These are phyloP conservation scores for Saccharomyces hybrid DNA, from an alignment of 1,139 yeast species.

Conservation along the genomic window DNA sequence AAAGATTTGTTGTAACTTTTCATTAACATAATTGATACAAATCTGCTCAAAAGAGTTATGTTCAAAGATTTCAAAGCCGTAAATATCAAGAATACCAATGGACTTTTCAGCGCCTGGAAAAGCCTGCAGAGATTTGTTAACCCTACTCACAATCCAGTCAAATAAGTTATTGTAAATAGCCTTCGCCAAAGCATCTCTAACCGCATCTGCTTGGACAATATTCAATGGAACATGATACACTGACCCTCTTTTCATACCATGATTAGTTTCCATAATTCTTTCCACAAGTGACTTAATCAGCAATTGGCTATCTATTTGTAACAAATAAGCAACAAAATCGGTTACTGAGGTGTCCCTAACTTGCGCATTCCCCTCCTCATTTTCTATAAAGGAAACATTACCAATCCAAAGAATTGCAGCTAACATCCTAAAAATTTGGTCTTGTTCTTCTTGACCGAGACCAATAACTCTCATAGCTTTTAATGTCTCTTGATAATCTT, in stretches of 20 bases:
- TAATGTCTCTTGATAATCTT: conserved; percentile 73
- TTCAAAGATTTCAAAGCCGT: conserved; percentile 96
- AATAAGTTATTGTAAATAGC: conserved; percentile 88
- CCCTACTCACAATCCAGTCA: conserved; percentile 97
- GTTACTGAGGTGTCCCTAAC: conserved; percentile 83
- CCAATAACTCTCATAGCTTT: conserved; percentile 88
- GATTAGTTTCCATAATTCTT: conserved; percentile 82
- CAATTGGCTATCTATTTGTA: conserved; percentile 68
- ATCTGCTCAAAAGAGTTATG: conserved; percentile 94
- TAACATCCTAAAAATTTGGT: conserved; percentile 75
- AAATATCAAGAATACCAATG: conserved; percentile 93
- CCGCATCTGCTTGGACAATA: conserved; percentile 87
- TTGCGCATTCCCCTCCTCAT: conserved; percentile 77
- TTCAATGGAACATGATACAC: conserved; percentile 92
- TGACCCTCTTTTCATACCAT: conserved; percentile 84
- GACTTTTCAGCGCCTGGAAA: conserved; percentile 51
- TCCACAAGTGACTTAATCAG: conserved; percentile 65
- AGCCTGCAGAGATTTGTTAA: conserved; percentile 60
- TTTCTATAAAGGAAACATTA: conserved; percentile 76
- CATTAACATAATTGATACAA: conserved; percentile 95
- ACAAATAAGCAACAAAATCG: conserved; percentile 83
- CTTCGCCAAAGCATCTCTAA: conserved; percentile 90
- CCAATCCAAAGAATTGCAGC: conserved; percentile 93
- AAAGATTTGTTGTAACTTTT: conserved; percentile 92
- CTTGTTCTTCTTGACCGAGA: conserved; percentile 72